Evolutionary conservation across 768 basidiomycete species (phyloP), one percentile per base, ranked within the genome.

Genomic region (Lepiota venenata): DNA sequence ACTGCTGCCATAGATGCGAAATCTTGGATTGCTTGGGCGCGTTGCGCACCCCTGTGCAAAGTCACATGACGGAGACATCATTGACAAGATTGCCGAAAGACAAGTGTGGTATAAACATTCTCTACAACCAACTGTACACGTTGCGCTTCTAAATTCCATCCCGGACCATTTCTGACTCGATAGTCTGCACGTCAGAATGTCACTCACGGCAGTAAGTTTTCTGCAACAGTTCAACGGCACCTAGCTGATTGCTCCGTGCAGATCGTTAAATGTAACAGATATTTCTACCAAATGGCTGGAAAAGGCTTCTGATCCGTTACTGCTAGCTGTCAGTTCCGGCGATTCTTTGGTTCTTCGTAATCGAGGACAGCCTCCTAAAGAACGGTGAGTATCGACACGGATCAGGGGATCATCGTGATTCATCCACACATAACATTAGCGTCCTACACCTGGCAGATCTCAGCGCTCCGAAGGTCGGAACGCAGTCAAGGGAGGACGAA

Each of bases 381-480:
- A 97, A 71, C 81, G 91, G 93, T 90, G 60, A 54, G 74, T 43
- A 20, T 47, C 57, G 20, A 38, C 20, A 2, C 47, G 18, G 29
- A 48, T 18, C 41, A 22, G 44, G 22, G 8, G 1, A 50, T 25
- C n/a, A 39, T 29, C 56, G 41, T 16, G 47, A 18, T 42, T 47
- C 22, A 37, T 40, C 43, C 7, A 40, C 55, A 57, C 35, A 25
- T 46, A n/a, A 47, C 21, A 10, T 3, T 61, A 97, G 95, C 56
- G 79, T 94, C 54, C 75, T 98, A 38, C 91, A 98, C 71, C 81
- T 99, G 43, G 92, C 91, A 29, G 94, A 96, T 63, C 73, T 97
- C 45, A 68, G 81, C 18, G 87, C 94, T 25, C 96, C 97, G 3
- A 81, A 91, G 37, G 75, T 93, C 66, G 96, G 96, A 9, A 88